Evolutionary conservation across 192 early-diverging fungal species (phyloP).

Genomic region (Backusella parvicylindrica): DNA sequence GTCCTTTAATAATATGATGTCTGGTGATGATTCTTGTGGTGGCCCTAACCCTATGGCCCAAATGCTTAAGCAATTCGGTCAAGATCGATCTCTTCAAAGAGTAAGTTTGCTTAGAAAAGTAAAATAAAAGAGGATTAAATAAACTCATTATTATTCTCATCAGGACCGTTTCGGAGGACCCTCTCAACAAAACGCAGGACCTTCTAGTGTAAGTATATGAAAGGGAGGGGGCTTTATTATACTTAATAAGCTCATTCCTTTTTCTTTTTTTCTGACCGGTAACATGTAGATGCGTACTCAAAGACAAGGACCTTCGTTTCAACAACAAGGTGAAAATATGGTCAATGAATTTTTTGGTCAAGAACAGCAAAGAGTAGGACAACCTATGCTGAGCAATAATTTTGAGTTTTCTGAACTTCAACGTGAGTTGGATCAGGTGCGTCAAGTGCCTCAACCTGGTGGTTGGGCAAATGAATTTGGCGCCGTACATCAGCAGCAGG

Average conservation of each 20-base stretch:
- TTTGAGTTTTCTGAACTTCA: constrained; percentile 37
- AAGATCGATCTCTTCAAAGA: constrained; percentile 74
- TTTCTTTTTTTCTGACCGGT: neutral
- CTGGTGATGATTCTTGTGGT: constrained; percentile 68
- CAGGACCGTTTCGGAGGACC: constrained; percentile 33
- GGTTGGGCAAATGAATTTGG: constrained; percentile 45
- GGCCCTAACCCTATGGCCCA: constrained; percentile 70
- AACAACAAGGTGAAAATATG: constrained; percentile 20
- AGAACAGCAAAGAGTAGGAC: constrained; percentile 12
- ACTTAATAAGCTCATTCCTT: neutral
- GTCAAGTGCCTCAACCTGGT: constrained; percentile 6
- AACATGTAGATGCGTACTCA: constrained; percentile 29
- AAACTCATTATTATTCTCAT: neutral
- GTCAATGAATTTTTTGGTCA: constrained; percentile 38
- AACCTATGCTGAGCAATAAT: neutral
- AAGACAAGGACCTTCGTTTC: constrained; percentile 26
- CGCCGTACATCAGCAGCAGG: constrained; percentile 6
- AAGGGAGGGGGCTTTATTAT: neutral
- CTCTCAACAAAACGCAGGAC: constrained; percentile 15
- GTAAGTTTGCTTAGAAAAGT: constrained; percentile 33
- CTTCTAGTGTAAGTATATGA: constrained; percentile 3
- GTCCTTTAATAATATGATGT: constrained; percentile 14
- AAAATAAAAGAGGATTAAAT: neutral
- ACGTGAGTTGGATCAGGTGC: constrained; percentile 29
- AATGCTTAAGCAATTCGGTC: constrained; percentile 79